phyloP scores from a whole-genome alignment of 257 asterid genomes.

The Nicotiana undulata region DNA sequence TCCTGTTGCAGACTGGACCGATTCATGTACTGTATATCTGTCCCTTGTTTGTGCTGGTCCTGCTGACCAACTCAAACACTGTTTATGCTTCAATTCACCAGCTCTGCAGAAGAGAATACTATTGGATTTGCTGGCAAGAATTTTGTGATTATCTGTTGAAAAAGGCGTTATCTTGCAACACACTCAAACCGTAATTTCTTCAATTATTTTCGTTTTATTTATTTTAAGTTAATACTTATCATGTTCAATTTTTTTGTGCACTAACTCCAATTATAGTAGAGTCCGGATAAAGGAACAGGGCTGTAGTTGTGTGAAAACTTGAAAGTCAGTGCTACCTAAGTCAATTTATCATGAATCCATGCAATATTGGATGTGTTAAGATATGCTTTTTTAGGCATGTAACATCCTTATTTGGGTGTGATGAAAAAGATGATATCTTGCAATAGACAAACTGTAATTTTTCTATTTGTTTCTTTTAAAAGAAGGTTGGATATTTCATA shows the following conservation, averaged over 20 bases:
- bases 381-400: background rate
- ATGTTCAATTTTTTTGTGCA: background rate
- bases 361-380: too few relatives aligned
- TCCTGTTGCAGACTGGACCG: background rate
- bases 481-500: background rate
- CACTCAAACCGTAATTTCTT: constrained; percentile 46
- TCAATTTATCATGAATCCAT: background rate
- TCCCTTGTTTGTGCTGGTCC: background rate
- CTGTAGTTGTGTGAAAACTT: background rate
- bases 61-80: background rate
- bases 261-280: background rate
- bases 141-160: constrained; percentile 32
- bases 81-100: background rate
- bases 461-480: too few relatives aligned
- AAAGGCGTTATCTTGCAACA: constrained; percentile 55
- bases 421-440: too few relatives aligned
- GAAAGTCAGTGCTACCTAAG: background rate
- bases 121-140: background rate
- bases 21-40: background rate
- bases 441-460: too few relatives aligned
- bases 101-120: background rate
- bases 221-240: background rate
- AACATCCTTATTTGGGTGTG: background rate
- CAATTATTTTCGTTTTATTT: background rate
- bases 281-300: background rate